phyloP scores from a whole-genome alignment of 2,329 filamentous ascomycete genomes.

The Pestalotiopsis fici region DNA sequence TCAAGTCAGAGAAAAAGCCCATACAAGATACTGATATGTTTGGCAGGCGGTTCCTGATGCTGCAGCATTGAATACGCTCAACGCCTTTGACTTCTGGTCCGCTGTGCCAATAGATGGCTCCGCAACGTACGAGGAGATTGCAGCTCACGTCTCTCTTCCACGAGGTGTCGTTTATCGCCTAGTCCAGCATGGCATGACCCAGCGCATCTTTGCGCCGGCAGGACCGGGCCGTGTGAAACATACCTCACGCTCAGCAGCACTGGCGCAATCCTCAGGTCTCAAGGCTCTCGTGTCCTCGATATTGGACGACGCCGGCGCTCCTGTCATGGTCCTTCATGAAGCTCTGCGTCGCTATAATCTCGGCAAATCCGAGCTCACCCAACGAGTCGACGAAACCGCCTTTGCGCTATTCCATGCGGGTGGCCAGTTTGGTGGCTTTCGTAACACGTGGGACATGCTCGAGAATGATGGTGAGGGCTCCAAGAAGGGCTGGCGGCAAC shows the following conservation, averaged over 20 bases:
- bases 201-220: constrained; percentile 36
- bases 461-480: constrained; percentile 41
- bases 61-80: constrained; percentile 46
- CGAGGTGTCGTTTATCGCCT: constrained; percentile 38
- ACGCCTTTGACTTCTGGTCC: constrained; percentile 54
- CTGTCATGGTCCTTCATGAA: constrained; percentile 34
- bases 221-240: constrained; percentile 31
- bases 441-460: constrained; percentile 38
- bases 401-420: constrained; percentile 36
- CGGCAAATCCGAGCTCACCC: constrained; percentile 30
- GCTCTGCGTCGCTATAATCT: constrained; percentile 32
- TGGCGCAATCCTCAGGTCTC: constrained; percentile 33
- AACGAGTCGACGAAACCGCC: constrained; percentile 35
- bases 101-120: constrained; percentile 48
- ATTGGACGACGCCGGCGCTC: constrained; percentile 37
- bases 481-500: constrained; percentile 36
- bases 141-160: constrained; percentile 36
- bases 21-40: background rate
- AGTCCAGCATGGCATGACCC: constrained; percentile 37
- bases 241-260: constrained; percentile 37
- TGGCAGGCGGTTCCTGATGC: constrained; percentile 43
- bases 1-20: background rate
- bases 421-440: constrained; percentile 26
- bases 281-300: constrained; percentile 36
- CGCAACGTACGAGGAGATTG: constrained; percentile 42